Conservation (phyloP, 2,329 filamentous ascomycete species). For the Dryadomyces quercivorus region DNA sequence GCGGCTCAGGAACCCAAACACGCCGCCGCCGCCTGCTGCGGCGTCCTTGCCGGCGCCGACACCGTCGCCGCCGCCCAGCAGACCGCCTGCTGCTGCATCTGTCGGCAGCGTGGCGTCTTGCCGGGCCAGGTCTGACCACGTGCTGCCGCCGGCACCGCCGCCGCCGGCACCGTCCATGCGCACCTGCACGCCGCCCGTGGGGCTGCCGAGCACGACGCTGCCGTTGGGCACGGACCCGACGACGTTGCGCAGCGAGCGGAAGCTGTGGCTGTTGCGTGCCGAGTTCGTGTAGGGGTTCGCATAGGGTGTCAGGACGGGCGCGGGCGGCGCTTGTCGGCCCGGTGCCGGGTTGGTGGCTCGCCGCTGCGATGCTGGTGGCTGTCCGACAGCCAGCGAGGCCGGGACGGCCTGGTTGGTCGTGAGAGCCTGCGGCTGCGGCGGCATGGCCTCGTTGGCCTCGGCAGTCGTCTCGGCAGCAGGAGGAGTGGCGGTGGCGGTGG, state of each 20-base stretch:
- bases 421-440: conserved; percentile 31
- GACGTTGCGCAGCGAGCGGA: conserved; percentile 7
- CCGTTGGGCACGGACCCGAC: conserved; percentile 36
- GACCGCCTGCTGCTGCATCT: conserved; percentile 43
- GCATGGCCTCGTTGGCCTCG: neutral
- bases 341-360: conserved; percentile 9
- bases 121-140: conserved; percentile 83
- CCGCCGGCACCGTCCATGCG: conserved; percentile 63
- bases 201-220: conserved; percentile 59
- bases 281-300: conserved; percentile 31
- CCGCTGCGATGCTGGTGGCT: conserved; percentile 14
- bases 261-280: conserved; percentile 7
- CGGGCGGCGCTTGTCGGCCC: conserved; percentile 12
- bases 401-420: conserved; percentile 38
- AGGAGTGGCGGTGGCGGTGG: neutral
- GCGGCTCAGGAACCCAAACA: conserved; percentile 79
- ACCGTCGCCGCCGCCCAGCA: conserved; percentile 32
- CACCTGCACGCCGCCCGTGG: conserved; percentile 78
- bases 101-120: conserved; percentile 65
- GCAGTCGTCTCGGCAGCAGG: neutral
- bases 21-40: conserved; percentile 51
- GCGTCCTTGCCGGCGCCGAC: conserved; percentile 31
- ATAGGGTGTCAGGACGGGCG: conserved; percentile 31
- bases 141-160: conserved; percentile 42
- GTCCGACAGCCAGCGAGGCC: conserved; percentile 10